These are phyloP conservation scores for Takashimella tepidaria DNA, from an alignment of 1,284 basidiomycete species.

Conservation along the genomic window DNA sequence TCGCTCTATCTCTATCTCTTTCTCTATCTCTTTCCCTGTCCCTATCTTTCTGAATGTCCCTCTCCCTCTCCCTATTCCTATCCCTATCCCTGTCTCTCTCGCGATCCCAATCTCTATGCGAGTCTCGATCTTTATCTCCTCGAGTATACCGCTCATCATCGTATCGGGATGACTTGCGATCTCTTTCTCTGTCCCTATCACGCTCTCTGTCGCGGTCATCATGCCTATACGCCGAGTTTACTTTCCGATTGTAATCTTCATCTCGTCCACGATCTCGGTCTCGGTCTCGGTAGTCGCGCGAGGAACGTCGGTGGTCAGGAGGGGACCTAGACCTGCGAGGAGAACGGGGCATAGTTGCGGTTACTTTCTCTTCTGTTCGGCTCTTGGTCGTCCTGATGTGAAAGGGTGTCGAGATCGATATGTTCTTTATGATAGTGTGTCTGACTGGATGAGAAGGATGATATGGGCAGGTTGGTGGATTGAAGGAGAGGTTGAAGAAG, in stretches of 20 bases:
- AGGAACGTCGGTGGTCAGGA: constrained; percentile 19
- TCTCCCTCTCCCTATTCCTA: constrained; percentile 14
- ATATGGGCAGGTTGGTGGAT: no score
- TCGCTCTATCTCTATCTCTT: constrained; percentile 6
- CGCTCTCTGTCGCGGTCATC: constrained; percentile 10
- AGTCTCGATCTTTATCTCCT: neutral
- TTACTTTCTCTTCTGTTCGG: neutral
- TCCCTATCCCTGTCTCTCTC: constrained; percentile 14
- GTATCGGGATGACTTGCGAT: neutral
- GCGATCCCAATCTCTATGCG: constrained; percentile 8
- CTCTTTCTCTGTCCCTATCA: neutral
- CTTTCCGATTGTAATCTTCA: constrained; percentile 1
- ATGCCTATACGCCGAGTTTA: neutral
- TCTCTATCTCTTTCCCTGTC: constrained; percentile 6
- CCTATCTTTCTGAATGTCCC: no score
- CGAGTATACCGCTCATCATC: constrained; percentile 8
- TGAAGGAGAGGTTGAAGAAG: no score
- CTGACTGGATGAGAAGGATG: no score
- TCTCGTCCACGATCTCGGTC: constrained; percentile 5
- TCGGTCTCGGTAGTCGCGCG: constrained; percentile 11
- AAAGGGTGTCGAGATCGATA: neutral
- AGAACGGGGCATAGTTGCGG: constrained; percentile 16
- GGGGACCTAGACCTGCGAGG: constrained; percentile 23
- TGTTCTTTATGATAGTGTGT: no score
- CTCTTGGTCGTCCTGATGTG: neutral